These are phyloP conservation scores for Blastomyces parvus DNA, from an alignment of 2,329 filamentous ascomycete genomes.

Conservation along the genomic window DNA sequence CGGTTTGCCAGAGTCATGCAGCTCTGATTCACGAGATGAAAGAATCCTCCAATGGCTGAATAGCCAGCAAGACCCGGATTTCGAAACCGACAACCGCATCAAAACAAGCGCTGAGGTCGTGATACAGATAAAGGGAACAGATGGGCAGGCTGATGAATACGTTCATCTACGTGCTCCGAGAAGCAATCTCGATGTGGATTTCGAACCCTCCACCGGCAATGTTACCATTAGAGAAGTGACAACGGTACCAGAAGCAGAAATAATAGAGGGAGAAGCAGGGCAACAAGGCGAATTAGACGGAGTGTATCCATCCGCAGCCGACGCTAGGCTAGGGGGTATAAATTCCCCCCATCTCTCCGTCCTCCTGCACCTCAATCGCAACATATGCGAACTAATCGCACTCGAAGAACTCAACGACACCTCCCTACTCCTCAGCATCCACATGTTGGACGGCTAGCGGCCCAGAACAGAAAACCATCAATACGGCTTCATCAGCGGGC, in stretches of 20 bases:
- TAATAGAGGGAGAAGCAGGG: not conserved
- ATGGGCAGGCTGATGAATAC: conserved; percentile 1
- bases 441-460: conserved; percentile 16
- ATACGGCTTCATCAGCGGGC: conserved; percentile 16
- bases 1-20: not conserved
- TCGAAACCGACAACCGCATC: not conserved
- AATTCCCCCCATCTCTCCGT: not conserved
- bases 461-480: conserved; percentile 18
- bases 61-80: not conserved
- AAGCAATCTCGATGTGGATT: conserved; percentile 5
- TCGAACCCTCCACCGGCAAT: not conserved
- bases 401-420: conserved; percentile 23
- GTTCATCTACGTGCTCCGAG: not conserved
- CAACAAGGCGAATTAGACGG: not conserved
- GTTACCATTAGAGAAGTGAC: conserved; percentile 7
- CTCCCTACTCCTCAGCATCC: conserved; percentile 22
- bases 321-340: too few species aligned
- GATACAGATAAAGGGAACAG: not conserved
- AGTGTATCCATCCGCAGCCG: not conserved
- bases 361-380: conserved; percentile 15
- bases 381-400: conserved; percentile 21
- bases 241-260: not conserved
- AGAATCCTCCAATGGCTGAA: not conserved
- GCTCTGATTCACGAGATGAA: not conserved
- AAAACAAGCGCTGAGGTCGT: conserved; percentile 4